These are phyloP conservation scores for Talaromyces sp. DNA, from an alignment of 2,329 filamentous ascomycete species.

Conservation along the genomic window DNA sequence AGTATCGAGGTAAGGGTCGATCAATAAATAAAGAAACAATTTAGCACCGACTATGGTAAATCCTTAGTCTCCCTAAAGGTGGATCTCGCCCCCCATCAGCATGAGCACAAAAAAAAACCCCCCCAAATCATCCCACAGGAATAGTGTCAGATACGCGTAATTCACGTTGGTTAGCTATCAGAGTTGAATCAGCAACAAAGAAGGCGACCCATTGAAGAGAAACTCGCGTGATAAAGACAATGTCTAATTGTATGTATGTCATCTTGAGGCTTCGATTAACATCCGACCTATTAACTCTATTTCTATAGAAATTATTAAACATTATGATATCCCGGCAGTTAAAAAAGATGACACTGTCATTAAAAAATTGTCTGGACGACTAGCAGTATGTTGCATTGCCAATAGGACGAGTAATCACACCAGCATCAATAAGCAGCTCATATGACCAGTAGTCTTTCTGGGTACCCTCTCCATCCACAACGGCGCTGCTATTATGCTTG, in stretches of 20 bases:
- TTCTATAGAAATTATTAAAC: neutral
- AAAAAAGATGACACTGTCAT: neutral
- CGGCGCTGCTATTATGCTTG: too few species aligned
- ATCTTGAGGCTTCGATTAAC: neutral
- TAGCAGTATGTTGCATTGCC: neutral
- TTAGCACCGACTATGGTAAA: neutral
- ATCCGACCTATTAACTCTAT: neutral
- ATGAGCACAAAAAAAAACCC: neutral
- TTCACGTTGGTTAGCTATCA: neutral
- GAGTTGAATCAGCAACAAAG: neutral
- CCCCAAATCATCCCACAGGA: neutral
- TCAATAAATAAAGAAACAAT: neutral
- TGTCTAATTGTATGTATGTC: neutral
- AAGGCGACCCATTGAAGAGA: neutral
- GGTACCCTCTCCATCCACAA: too few species aligned
- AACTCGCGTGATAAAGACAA: neutral
- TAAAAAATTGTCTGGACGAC: neutral
- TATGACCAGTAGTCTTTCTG: too few species aligned
- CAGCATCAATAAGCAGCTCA: too few species aligned
- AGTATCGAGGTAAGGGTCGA: neutral
- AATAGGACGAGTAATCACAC: neutral
- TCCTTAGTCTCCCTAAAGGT: neutral
- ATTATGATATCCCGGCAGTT: neutral
- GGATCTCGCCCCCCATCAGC: constrained; percentile 2
- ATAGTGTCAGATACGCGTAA: neutral